Evolutionary conservation across 768 basidiomycete genomes (phyloP), one percentile per base, ranked within the genome.

Genomic region (Mycena chlorophos): DNA sequence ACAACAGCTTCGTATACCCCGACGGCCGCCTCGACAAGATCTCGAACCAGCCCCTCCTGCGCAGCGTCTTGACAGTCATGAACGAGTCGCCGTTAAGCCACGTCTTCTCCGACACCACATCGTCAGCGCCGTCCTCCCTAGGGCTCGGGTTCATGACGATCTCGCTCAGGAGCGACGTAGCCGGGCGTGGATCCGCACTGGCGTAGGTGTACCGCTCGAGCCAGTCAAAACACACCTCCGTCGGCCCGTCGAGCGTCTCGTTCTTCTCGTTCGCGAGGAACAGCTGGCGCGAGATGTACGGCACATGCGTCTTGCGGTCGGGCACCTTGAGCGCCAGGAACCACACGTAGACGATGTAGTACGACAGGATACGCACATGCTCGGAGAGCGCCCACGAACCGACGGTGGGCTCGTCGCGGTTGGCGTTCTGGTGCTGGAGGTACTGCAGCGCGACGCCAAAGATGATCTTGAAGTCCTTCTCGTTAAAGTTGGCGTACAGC

Each of bases 211-310:
- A 97, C 17, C 97, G 81, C 10, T 93, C 89, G 17, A 99, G 79
- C 94, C 95, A 98, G 69, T 99, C 97, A 66, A 98, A 95, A 71
- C 93, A 96, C 30, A 98, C 96, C 67, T 98, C 93, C 0, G 94
- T 91, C 25, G 88, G 87, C 56, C 91, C 92, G 68, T 98, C 97
- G 4, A 95, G 75, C 37, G 82, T 78, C 2, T 75, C 73, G 51
- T 81, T 83, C 14, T 82, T 86, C 56, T 90, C 88, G 71, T 94
- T 94, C 14, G 93, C 94, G 23, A 94, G 77, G 8, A 95, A 76
- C 1, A 99, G 80, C 61, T 94, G 89, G 8, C 89, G 81, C 0
- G 89, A 88, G 68, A 99, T 94, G 72, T 88, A 94, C 26, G 85
- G 82, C 26, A 98, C 82, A 66, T 96, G 87, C 27, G 80, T 79